Conservation (phyloP, 1,139 yeast species). For the Sugiyamaella paludigena region DNA sequence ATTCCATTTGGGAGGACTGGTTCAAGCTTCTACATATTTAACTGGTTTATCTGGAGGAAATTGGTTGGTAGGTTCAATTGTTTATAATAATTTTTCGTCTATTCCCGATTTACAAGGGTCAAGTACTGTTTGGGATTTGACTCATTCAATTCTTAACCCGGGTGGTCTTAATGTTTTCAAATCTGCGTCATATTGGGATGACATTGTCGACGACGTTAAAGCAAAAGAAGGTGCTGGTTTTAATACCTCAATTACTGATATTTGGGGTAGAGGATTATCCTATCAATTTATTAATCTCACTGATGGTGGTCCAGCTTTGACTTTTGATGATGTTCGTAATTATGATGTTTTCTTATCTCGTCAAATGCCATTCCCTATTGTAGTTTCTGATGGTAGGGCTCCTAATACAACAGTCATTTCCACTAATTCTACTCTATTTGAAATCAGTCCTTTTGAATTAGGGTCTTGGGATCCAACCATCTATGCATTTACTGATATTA, state of each 20-base stretch:
- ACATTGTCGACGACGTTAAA: conserved; percentile 52
- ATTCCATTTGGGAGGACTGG: conserved; percentile 75
- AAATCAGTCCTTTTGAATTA: conserved; percentile 77
- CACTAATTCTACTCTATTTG: conserved; percentile 76
- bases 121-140: conserved; percentile 75
- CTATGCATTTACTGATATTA: conserved; percentile 65
- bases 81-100: conserved; percentile 77
- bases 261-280: conserved; percentile 88
- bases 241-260: conserved; percentile 76
- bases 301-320: conserved; percentile 62
- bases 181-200: conserved; percentile 55
- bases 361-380: conserved; percentile 85
- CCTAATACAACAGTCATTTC: conserved; percentile 53
- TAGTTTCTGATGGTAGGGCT: conserved; percentile 80
- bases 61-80: conserved; percentile 85
- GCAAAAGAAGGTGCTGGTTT: conserved; percentile 74
- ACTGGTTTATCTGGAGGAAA: conserved; percentile 88
- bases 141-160: conserved; percentile 57
- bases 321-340: conserved; percentile 62
- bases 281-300: conserved; percentile 64
- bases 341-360: conserved; percentile 55
- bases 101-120: conserved; percentile 55
- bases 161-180: conserved; percentile 74
- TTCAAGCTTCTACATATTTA: conserved; percentile 75
- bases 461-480: conserved; percentile 87